Evolutionary conservation across 805 yeast genomes (phyloP), one percentile per base, ranked within the genome.

Genomic region (Debaryomyces prosopidis): DNA sequence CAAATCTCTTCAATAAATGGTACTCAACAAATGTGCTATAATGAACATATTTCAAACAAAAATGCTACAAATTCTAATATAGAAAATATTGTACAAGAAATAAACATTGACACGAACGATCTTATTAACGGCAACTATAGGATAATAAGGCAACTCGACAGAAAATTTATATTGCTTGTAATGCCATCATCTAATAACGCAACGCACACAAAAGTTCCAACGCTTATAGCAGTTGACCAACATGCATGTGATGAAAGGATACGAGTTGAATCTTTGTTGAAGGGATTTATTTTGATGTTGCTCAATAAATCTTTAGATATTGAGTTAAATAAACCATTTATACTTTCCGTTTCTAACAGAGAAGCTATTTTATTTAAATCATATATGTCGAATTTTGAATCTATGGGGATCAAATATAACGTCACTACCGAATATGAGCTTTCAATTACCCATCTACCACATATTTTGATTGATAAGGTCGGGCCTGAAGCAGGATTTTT

Each of bases 201-300:
- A 19, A 8, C 14, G 41, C 11, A 8, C 0, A 37, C 40, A 1
- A n/a, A 55, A 1, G 28, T 49, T 1, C 48, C 49, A 6, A 37
- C 56, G 0, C 52, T 80, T 12, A 60, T 79, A 16, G 63, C 80
- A 1, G 54, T 86, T 4, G 96, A 89, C 58, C 96, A 89, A 55
- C 96, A 89, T 68, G 96, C 96, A 0, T 80, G 85, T 43, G 95
- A 87, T 63, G 96, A 89, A 58, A 63, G 96, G 44, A 70, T 87
- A 0, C 69, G 71, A 38, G 76, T 85, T 2, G 96, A 89, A 53
- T 41, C 47, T 1, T 54, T 75, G 10, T 63, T 80, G n/a, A 50
- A 58, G 28, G 70, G 69, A 2, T 68, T 71, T 43, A 54, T 79
- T 2, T 36, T 47, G 5, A 48, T 50, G 8, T 68, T 63, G 1